Evolutionary conservation across 805 yeast species (phyloP), one percentile per base, ranked within the genome.

Genomic region (Saccharomycopsis olivae): DNA sequence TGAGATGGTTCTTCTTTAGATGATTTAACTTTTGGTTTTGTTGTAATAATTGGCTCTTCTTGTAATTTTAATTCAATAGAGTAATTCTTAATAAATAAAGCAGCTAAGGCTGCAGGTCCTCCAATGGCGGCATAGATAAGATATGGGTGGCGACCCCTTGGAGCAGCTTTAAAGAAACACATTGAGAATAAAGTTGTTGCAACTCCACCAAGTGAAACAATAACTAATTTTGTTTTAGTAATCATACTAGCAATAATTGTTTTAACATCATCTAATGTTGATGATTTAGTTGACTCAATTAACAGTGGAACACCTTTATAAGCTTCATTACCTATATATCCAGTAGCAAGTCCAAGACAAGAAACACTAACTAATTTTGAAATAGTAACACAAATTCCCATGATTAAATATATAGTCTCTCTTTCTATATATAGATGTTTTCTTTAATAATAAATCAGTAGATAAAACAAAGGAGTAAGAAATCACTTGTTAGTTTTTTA

Each of bases 121-220:
- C 74, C 71, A 5, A 71, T 36, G n/a, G 78, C 66, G 35, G 80
- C 65, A 54, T 82, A 82, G 11, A 82, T 52, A 52, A 82, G 66
- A 54, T 81, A 82, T 16, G 92, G 92, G 57, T 82, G 94, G 56
- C 72, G 72, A 41, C 68, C 75, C 28, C 61, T 53, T 4, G 57
- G 49, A 16, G 83, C 74, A 1, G 86, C 74, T 36, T 66, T 65
- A 36, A 60, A 60, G 53, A 67, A 81, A n/a, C 80, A 78, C 47
- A 68, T 48, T 24, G 65, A 59, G 49, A 81, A 75, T 36, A 75
- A 61, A 27, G 63, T 57, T 1, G 79, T 50, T 5, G 80, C 66
- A 18, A 75, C 31, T 3, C 69, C 53, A 14, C 77, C 76, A 25
- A 76, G 58, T 2, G 55, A 47, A 11, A 53, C 47, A 36, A 56